Evolutionary conservation across 192 early-diverging fungal species (phyloP), one percentile per base, ranked within the genome.

Genomic region (Gryganskiella cystojenkinii): DNA sequence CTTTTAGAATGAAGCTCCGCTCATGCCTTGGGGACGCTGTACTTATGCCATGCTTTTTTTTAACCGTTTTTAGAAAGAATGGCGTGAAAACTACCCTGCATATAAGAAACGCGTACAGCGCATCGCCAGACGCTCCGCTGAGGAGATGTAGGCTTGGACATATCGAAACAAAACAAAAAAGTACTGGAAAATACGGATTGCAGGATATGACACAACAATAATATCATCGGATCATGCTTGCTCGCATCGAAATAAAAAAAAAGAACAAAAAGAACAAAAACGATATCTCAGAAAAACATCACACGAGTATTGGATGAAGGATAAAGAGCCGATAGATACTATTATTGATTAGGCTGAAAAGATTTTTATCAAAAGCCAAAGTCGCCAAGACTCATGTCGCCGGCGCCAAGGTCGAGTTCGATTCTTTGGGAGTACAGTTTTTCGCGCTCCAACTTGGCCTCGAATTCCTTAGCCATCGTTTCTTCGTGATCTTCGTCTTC

Each of bases 91-190:
- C 69, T 87, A 78, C 79, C 40, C 82, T 1, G 82, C 79, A 0
- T 98, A 93, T 71, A 95, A 93, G 69, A 93, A 90, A 70, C 85
- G 85, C 25, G 94, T 94, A 0, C 91, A 86, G 70, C 80, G 92
- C 7, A 61, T 89, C 40, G 78, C 85, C 45, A 67, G 87, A 67
- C 64, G 74, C 54, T 84, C 86, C 10, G 84, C 84, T 17, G 86
- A 87, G 56, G 71, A 70, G 50, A 42, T 84, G 35, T 87, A 68
- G 62, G 56, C 24, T 15, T 22, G 7, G 15, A 3, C 10, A 25
- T 53, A 15, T 22, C n/a, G 3, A 52, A 52, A 13, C 50, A 28
- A 14, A 25, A 31, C 30, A 19, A 25, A 46, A 46, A 6, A 15
- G 17, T 28, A 19, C 27, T 0, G 37, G 58, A 42, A 10, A n/a